A percentile compares a stretch with the other conserved stretches of the same genome.
Evolutionary conservation across 768 basidiomycete species (phyloP).

Genomic region (Boletus tylopilopsis): DNA sequence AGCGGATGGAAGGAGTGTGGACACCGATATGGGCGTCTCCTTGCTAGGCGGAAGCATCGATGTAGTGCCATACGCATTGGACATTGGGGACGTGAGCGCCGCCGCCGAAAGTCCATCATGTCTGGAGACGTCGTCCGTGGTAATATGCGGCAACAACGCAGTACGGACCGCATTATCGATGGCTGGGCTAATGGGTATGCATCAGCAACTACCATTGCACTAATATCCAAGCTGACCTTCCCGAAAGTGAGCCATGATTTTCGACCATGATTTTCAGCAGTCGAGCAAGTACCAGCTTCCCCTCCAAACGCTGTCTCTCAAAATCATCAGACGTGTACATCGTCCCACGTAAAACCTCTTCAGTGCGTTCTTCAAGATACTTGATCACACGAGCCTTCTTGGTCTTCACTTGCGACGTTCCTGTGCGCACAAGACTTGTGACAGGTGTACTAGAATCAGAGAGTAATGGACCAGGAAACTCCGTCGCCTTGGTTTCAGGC

Average conservation of each 20-base stretch:
- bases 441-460: slow-evolving; percentile 66
- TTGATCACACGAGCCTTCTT: slow-evolving; percentile 78
- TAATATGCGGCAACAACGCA: slow-evolving; percentile 61
- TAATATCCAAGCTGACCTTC: slow-evolving; percentile 55
- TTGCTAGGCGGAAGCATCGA: slow-evolving; percentile 28
- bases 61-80: slow-evolving; percentile 15
- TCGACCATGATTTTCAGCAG: slow-evolving; percentile 80
- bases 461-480: slow-evolving; percentile 87
- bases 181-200: slow-evolving; percentile 42
- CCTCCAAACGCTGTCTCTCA: slow-evolving; percentile 63
- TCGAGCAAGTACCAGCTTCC: slow-evolving; percentile 69
- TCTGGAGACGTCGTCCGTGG: slow-evolving; percentile 20
- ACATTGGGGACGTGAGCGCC: slow-evolving; percentile 29
- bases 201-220: slow-evolving; percentile 14
- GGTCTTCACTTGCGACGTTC: slow-evolving; percentile 62
- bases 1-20: slow-evolving; percentile 56
- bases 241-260: slow-evolving; percentile 82
- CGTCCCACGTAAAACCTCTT: slow-evolving; percentile 74
- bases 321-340: slow-evolving; percentile 58
- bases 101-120: slow-evolving; percentile 22
- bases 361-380: slow-evolving; percentile 72
- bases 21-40: slow-evolving; percentile 54
- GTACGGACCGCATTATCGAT: slow-evolving; percentile 72
- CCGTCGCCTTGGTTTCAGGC: slow-evolving; percentile 46
- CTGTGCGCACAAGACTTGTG: slow-evolving; percentile 64